Evolutionary conservation across 805 yeast species (phyloP).

Genomic region (Kazachstania viticola): DNA sequence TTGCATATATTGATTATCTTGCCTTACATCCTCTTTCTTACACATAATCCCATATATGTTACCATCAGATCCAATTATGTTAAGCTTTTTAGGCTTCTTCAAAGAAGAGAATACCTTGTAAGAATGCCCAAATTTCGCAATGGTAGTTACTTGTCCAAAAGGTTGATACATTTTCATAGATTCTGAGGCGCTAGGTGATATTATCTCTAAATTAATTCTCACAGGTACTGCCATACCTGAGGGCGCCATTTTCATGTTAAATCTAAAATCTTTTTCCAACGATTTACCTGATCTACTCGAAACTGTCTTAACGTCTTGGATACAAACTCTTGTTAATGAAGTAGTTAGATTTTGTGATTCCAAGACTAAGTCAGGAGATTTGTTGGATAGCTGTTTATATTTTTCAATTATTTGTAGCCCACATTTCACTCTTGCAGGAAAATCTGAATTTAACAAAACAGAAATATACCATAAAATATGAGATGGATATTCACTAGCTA

Average conservation of each 20-base stretch:
- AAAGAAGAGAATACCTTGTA: slow-evolving; percentile 69
- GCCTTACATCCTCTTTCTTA: slow-evolving; percentile 85
- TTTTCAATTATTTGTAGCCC: slow-evolving; percentile 36
- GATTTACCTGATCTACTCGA: slow-evolving; percentile 22
- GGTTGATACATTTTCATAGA: slow-evolving; percentile 33
- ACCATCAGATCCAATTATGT: slow-evolving; percentile 70
- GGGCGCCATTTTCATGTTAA: slow-evolving; percentile 33
- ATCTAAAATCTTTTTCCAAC: slow-evolving; percentile 31
- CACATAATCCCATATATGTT: slow-evolving; percentile 62
- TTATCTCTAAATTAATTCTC: slow-evolving; percentile 53
- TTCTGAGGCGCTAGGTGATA: slow-evolving; percentile 43
- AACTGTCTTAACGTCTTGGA: slow-evolving; percentile 14
- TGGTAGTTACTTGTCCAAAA: slow-evolving; percentile 40
- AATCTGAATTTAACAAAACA: slow-evolving; percentile 52
- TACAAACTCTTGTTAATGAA: slow-evolving; percentile 19
- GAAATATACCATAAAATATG: slow-evolving; percentile 70
- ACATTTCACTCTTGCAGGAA: slow-evolving; percentile 32
- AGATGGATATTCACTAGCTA: slow-evolving; percentile 59
- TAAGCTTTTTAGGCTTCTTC: slow-evolving; percentile 76
- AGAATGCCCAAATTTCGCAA: slow-evolving; percentile 49
- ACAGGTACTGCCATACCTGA: slow-evolving; percentile 62
- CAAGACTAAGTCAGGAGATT: slow-evolving; percentile 9
- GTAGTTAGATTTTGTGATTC: slow-evolving; percentile 16
- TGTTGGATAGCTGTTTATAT: slow-evolving; percentile 9
- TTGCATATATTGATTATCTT: slow-evolving; percentile 88